Evolutionary conservation across 805 yeast genomes (phyloP).

Genomic region (Komagataella pseudopastoris): DNA sequence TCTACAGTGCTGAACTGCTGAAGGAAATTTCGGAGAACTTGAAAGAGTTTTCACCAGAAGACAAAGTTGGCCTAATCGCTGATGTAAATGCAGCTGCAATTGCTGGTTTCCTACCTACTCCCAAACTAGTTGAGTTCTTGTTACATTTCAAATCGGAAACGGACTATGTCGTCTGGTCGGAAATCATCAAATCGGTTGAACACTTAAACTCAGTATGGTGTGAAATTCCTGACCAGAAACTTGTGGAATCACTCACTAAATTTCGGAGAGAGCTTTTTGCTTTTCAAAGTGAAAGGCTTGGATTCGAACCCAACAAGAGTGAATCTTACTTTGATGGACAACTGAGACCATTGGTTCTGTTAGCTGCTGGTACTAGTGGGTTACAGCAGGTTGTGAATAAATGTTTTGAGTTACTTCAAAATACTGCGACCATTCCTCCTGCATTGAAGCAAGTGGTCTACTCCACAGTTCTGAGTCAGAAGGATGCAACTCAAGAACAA

Average conservation of each 20-base stretch:
- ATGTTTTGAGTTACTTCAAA: background rate
- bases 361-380: conserved; percentile 23
- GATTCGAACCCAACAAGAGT: conserved; percentile 7
- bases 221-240: conserved; percentile 12
- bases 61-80: conserved; percentile 40
- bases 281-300: conserved; percentile 16
- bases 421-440: background rate
- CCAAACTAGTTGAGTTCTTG: conserved; percentile 30
- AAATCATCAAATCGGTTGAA: conserved; percentile 27
- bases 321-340: conserved; percentile 17
- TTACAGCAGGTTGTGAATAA: conserved; percentile 20
- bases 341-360: conserved; percentile 25
- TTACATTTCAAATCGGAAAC: conserved; percentile 19
- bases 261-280: conserved; percentile 21
- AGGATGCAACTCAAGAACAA: conserved; percentile 17
- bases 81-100: conserved; percentile 36
- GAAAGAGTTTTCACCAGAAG: conserved; percentile 25
- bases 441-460: conserved; percentile 26
- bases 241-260: conserved; percentile 12
- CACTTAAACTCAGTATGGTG: conserved; percentile 23
- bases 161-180: conserved; percentile 41
- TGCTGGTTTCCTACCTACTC: conserved; percentile 27
- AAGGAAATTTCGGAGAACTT: conserved; percentile 24
- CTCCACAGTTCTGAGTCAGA: conserved; percentile 26
- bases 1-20: conserved; percentile 30